phyloP scores from a whole-genome alignment of 2,329 filamentous ascomycete genomes.

The Zarea fungicola region DNA sequence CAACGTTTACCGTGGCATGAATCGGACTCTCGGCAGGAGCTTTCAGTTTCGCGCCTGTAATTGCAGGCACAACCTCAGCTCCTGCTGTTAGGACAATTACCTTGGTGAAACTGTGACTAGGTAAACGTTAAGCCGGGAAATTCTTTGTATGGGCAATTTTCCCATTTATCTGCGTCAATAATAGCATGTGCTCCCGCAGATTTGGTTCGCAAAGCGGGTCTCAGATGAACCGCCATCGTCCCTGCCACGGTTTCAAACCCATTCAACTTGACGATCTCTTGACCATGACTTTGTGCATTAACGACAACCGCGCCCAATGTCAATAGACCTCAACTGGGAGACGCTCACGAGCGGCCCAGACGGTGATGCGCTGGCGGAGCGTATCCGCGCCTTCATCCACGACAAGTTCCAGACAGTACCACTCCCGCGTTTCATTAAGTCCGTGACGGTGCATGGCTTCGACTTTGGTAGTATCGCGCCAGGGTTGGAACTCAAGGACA shows the following conservation, averaged over 20 bases:
- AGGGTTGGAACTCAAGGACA: conserved; percentile 88
- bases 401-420: conserved; percentile 90
- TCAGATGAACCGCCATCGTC: not conserved
- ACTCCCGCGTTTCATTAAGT: conserved; percentile 92
- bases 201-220: conserved; percentile 2
- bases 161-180: no score
- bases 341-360: conserved; percentile 85
- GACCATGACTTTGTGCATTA: not conserved
- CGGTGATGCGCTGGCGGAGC: conserved; percentile 75
- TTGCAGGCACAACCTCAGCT: no score
- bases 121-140: no score
- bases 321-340: conserved; percentile 96
- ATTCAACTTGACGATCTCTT: not conserved
- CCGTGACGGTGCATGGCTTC: conserved; percentile 90
- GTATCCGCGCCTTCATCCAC: conserved; percentile 89
- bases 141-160: no score
- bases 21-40: no score
- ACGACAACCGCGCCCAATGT: conserved; percentile 55
- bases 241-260: not conserved
- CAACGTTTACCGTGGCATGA: no score
- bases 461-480: conserved; percentile 82
- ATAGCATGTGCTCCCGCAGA: no score
- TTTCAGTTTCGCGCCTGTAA: no score
- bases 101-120: no score
- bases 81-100: no score